These are phyloP conservation scores for Phytophthora brassicae DNA, from an alignment of 352 stramenopile genomes.

Conservation along the genomic window DNA sequence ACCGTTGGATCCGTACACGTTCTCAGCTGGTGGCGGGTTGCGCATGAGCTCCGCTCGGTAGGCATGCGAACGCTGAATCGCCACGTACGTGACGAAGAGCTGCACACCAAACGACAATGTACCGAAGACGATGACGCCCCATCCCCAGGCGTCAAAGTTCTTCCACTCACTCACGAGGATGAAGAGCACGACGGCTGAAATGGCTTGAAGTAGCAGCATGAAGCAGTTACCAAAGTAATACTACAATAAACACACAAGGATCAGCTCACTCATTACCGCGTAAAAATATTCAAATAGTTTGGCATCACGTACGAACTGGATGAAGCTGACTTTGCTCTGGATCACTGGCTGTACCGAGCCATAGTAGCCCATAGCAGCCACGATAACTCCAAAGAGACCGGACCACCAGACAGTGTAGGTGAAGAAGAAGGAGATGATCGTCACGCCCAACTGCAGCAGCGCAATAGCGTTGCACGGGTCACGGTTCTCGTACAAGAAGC, in stretches of 20 bases:
- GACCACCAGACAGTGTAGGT: slow-evolving; percentile 85
- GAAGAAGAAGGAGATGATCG: slow-evolving; percentile 73
- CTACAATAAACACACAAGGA: slow-evolving; percentile 25
- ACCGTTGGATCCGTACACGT: slow-evolving; percentile 56
- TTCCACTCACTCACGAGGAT: slow-evolving; percentile 80
- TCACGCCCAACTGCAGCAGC: slow-evolving; percentile 71
- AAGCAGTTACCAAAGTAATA: slow-evolving; percentile 90
- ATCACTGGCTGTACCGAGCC: slow-evolving; percentile 80
- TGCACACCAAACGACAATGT: slow-evolving; percentile 68
- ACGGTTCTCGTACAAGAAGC: slow-evolving; percentile 84
- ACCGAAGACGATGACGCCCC: slow-evolving; percentile 68
- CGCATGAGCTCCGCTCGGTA: slow-evolving; percentile 85
- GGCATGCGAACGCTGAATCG: slow-evolving; percentile 71
- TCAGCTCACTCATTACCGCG: background rate
- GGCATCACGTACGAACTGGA: slow-evolving; percentile 79
- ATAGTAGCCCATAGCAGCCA: slow-evolving; percentile 83
- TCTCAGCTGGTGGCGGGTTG: slow-evolving; percentile 76
- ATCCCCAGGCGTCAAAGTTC: slow-evolving; percentile 73
- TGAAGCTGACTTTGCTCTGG: slow-evolving; percentile 89
- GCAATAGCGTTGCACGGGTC: slow-evolving; percentile 84
- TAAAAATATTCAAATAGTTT: too few relatives aligned
- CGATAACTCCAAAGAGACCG: slow-evolving; percentile 74
- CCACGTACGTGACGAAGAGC: slow-evolving; percentile 79
- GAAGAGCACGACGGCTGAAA: slow-evolving; percentile 73
- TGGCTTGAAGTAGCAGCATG: slow-evolving; percentile 74